Evolutionary conservation across 768 basidiomycete species (phyloP).

Genomic region (Phaffia tasmanica): DNA sequence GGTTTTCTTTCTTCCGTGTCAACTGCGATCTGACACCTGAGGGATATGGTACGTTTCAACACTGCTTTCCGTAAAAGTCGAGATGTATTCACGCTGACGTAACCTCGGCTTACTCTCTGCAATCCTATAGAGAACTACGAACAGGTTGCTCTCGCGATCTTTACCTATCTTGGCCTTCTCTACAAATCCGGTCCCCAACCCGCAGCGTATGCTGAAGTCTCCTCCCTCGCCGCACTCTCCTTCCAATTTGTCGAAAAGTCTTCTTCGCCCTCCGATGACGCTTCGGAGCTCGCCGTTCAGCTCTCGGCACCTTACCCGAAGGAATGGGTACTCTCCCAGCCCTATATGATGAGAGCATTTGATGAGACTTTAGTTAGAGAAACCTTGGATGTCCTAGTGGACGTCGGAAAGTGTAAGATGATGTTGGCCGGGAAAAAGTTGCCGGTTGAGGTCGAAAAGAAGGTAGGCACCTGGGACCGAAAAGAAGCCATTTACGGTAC

Average conservation of each 20-base stretch:
- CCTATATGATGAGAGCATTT: slow-evolving; percentile 64
- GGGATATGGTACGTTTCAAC: slow-evolving; percentile 59
- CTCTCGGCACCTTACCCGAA: slow-evolving; percentile 65
- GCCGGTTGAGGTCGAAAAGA: slow-evolving; percentile 44
- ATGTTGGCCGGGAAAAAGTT: slow-evolving; percentile 47
- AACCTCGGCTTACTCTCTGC: not conserved
- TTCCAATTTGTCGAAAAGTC: slow-evolving; percentile 83
- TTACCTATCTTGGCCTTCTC: slow-evolving; percentile 55
- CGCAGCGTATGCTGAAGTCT: slow-evolving; percentile 62
- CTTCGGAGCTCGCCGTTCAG: slow-evolving; percentile 58
- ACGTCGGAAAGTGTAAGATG: slow-evolving; percentile 42
- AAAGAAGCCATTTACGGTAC: slow-evolving; percentile 91
- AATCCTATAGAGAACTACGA: slow-evolving; percentile 56
- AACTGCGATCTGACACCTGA: slow-evolving; percentile 67
- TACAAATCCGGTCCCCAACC: slow-evolving; percentile 35
- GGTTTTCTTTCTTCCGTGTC: slow-evolving; percentile 83
- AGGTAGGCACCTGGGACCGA: slow-evolving; percentile 32
- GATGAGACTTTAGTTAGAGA: slow-evolving; percentile 41
- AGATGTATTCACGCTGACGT: not conserved
- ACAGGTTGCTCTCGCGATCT: slow-evolving; percentile 54
- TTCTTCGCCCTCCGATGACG: slow-evolving; percentile 61
- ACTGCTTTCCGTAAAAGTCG: not conserved
- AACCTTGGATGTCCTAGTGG: slow-evolving; percentile 3
- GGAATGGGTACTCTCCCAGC: slow-evolving; percentile 60
- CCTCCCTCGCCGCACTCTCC: slow-evolving; percentile 50